A percentile compares a stretch with the other conserved stretches of the same genome.
phyloP scores from a whole-genome alignment of 164 flowering plant species.

The Chimonanthus praecox region DNA sequence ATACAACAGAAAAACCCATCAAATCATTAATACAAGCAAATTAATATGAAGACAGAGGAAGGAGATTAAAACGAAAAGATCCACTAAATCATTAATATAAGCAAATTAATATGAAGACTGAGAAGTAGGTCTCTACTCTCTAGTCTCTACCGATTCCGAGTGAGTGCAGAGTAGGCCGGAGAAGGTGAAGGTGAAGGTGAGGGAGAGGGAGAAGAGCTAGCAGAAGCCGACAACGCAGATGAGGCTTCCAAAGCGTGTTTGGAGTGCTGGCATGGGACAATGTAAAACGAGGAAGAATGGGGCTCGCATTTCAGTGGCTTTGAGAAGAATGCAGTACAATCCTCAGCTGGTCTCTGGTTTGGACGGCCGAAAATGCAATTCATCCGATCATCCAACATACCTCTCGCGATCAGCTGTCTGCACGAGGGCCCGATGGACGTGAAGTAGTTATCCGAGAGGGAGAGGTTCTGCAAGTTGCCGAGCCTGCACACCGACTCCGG shows the following conservation, averaged over 20 bases:
- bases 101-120: too few species aligned
- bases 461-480: conserved; percentile 13
- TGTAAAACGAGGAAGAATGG: not conserved
- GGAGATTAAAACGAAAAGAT: too few species aligned
- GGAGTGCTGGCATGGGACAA: too few species aligned
- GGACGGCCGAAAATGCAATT: conserved; percentile 17
- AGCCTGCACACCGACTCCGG: conserved; percentile 46
- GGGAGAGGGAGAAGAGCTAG: not conserved
- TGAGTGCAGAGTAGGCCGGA: conserved; percentile 1
- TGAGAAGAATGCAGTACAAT: conserved; percentile 4
- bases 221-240: not conserved
- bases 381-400: conserved; percentile 3
- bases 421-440: conserved; percentile 13
- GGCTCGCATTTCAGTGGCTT: not conserved
- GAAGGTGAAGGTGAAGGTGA: not conserved
- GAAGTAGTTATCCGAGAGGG: conserved; percentile 14
- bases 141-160: not conserved
- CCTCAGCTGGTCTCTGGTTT: conserved; percentile 4
- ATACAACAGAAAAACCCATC: too few species aligned
- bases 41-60: too few species aligned
- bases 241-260: not conserved
- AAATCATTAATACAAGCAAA: too few species aligned
- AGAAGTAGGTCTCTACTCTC: too few species aligned
- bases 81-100: too few species aligned
- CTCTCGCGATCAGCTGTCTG: conserved; percentile 6